Evolutionary conservation across 345 rosid species (phyloP), one percentile per base, ranked within the genome.

Genomic region (Schrenkiella parvula): DNA sequence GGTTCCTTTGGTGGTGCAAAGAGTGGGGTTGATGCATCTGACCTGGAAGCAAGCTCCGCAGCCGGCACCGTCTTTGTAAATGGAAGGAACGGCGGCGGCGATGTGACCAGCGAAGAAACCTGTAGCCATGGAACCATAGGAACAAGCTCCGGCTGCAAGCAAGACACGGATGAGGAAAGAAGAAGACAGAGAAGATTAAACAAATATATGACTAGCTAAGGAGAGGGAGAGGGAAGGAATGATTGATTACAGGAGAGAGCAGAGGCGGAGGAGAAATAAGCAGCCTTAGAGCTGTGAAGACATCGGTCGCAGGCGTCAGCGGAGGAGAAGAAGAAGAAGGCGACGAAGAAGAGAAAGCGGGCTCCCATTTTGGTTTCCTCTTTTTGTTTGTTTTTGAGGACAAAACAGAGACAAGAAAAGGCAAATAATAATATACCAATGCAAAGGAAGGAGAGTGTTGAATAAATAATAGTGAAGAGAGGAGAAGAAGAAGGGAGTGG

Each of bases 41-140:
- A 95, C 81, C 88, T 91, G 91, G 72, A 89, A 89, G 78, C 99
- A 91, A 41, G 96, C 90, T 38, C 96, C 97, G 17, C 96, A 95
- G 12, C 93, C 93, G 64, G 86, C 93, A 1, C 99, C 99, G 32
- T 86, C 80, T 80, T 95, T 91, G 83, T 78, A 91, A 71, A 89
- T 78, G 5, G 97, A 82, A 78, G 95, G 81, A 44, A 77, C 74
- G 55, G 78, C 93, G 35, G 88, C 95, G 0, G 99, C 97, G 13
- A 91, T 78, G 73, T 86, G 78, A 37, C 99, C 97, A 32, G 78
- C 75, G 70, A 77, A 84, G 82, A 89, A 86, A 10, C 70, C 80
- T 2, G 85, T 59, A 19, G 97, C 97, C 67, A 84, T 44, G 17
- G 95, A 84, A 15, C 95, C 97, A 70, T 88, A 91, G 28, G 90